Conservation (phyloP, 495 filamentous ascomycete genomes). For the Talaromyces proteolyticus region DNA sequence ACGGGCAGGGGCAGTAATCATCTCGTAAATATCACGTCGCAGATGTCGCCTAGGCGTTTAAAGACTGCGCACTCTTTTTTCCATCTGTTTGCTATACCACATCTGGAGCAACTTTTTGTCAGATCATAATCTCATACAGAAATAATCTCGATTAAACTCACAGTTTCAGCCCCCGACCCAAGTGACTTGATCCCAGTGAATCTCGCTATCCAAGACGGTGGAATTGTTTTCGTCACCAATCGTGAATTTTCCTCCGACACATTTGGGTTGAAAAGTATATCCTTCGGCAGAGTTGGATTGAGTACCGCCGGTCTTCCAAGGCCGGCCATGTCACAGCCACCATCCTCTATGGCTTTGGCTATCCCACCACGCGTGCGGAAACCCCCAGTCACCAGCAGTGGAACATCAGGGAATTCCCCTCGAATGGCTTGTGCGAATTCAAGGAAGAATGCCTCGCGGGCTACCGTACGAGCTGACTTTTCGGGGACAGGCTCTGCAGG, state of each 20-base stretch:
- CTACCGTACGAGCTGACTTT: constrained; percentile 32
- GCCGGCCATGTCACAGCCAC: constrained; percentile 54
- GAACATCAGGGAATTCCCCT: constrained; percentile 30
- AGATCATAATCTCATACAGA: neutral
- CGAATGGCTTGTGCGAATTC: constrained; percentile 45
- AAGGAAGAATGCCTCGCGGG: constrained; percentile 59
- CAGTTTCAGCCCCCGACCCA: constrained; percentile 39
- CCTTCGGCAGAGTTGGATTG: constrained; percentile 39
- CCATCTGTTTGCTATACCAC: neutral
- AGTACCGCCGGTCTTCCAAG: constrained; percentile 48
- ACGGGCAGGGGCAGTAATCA: no score
- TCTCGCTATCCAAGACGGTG: constrained; percentile 22
- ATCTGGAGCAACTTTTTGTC: neutral
- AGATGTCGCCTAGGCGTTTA: no score
- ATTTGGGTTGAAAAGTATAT: neutral
- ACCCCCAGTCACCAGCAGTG: constrained; percentile 48
- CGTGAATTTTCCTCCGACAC: neutral
- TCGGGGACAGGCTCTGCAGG: neutral
- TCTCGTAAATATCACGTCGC: no score
- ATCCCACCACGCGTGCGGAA: constrained; percentile 52
- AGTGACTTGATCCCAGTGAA: constrained; percentile 29
- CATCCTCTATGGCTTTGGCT: constrained; percentile 39
- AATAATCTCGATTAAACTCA: constrained; percentile 14
- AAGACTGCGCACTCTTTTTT: no score
- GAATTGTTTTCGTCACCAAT: constrained; percentile 4